These are phyloP conservation scores for Eragrostis nindensis DNA, from an alignment of 176 grass and related monocot species.

Conservation along the genomic window DNA sequence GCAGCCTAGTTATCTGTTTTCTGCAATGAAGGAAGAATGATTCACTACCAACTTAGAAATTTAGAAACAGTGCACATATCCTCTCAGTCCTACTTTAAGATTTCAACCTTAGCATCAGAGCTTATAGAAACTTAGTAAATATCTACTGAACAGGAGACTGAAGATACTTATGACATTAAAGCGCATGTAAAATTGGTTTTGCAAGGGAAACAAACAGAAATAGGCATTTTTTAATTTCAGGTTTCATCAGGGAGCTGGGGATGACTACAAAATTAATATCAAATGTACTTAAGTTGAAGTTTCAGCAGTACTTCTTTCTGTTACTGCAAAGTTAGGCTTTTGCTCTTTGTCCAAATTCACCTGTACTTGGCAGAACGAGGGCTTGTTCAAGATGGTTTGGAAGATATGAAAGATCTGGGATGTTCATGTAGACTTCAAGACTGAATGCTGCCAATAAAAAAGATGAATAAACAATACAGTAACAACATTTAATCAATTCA, in stretches of 20 bases:
- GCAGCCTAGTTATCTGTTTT: neutral
- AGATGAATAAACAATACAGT: constrained; percentile 34
- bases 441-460: constrained; percentile 73
- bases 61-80: constrained; percentile 7
- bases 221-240: neutral
- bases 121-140: neutral
- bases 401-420: constrained; percentile 86
- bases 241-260: constrained; percentile 9
- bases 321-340: neutral
- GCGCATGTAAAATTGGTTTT: neutral
- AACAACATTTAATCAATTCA: constrained; percentile 31
- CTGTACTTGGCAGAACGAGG: constrained; percentile 91
- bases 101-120: neutral
- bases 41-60: neutral
- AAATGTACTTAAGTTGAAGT: neutral
- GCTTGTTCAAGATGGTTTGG: constrained; percentile 85
- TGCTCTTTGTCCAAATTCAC: constrained; percentile 27
- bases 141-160: neutral
- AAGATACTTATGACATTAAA: neutral
- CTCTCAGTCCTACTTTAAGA: constrained; percentile 1
- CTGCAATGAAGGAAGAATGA: neutral
- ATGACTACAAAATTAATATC: neutral
- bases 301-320: neutral
- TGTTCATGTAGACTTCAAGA: constrained; percentile 92
- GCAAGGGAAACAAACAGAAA: neutral